Evolutionary conservation across 176 grass and related monocot species (phyloP), one percentile per base, ranked within the genome.

Genomic region (Echinochloa phyllopogon): DNA sequence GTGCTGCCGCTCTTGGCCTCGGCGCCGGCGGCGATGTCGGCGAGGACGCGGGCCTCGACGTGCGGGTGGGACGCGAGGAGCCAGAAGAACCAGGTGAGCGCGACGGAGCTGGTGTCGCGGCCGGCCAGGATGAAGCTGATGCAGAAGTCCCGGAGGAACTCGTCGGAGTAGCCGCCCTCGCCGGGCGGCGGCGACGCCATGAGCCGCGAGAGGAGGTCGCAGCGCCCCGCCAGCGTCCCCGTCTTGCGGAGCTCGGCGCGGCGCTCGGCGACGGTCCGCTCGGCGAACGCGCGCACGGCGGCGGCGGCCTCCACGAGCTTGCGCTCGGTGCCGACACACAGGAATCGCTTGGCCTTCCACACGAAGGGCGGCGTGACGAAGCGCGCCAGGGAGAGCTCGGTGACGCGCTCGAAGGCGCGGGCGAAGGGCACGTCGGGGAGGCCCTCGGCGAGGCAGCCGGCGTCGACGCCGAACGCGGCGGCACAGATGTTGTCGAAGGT

Each of bases 121-220:
- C 95, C 95, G 4, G 95, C 95, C 17, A 98, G 88, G 72, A 98
- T 98, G 87, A 98, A 95, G 85, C 95, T 95, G 88, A 95, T 88
- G 79, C 95, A 98, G 83, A 98, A 91, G 89, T 98, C 95, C 5
- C 92, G 88, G 14, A 98, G 86, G 78, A 98, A 90, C 72, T 84
- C 90, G 76, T 98, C 80, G 7, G 93, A 95, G 82, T 90, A 94
- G 10, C 65, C 85, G n/a, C n/a, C n/a, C n/a, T 3, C 44, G 36
- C 2, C 36, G 36, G 74, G 2, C 1, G 57, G 17, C 1, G 65
- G 10, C 0, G 75, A 23, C 23, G 81, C 60, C 80, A 97, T 86
- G 21, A 97, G 75, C 24, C 89, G 74, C 23, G 94, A 97, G 18
- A 97, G 85, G 56, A 97, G 90, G 83, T 97, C 92, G 43, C 74